A percentile compares a stretch with the other conserved stretches of the same genome.
Conservation (phyloP, 108 stramenopile genomes). For the Cyclotella distinguenda region DNA sequence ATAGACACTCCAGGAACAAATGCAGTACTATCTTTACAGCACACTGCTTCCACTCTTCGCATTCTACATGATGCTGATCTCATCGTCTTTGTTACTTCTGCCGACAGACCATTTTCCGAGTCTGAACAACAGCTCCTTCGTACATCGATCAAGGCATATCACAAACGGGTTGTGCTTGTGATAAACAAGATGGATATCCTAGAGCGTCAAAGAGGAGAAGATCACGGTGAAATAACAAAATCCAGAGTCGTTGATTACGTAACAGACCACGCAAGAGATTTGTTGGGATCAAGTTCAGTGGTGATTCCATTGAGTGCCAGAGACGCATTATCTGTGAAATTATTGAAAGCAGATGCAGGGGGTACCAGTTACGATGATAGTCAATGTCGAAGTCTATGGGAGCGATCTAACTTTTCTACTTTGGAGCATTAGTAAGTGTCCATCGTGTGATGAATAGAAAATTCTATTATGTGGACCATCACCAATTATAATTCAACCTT, state of each 20-base stretch:
- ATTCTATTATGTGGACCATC: not conserved
- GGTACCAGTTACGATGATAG: not conserved
- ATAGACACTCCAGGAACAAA: slow-evolving; percentile 90
- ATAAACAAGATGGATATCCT: slow-evolving; percentile 90
- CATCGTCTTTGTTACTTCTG: slow-evolving; percentile 82
- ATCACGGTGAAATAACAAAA: slow-evolving; percentile 65
- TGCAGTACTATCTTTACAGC: slow-evolving; percentile 63
- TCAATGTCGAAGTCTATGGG: slow-evolving; percentile 43
- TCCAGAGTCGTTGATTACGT: slow-evolving; percentile 73
- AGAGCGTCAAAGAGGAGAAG: slow-evolving; percentile 54
- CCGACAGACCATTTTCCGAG: slow-evolving; percentile 84
- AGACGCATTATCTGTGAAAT: slow-evolving; percentile 68
- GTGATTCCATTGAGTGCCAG: slow-evolving; percentile 74
- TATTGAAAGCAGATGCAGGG: slow-evolving; percentile 33
- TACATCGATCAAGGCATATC: slow-evolving; percentile 62
- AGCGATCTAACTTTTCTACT: slow-evolving; percentile 58
- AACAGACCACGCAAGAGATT: slow-evolving; percentile 63
- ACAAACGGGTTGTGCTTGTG: slow-evolving; percentile 74
- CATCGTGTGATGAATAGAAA: not conserved
- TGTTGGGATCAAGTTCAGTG: slow-evolving; percentile 69
- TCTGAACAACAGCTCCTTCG: slow-evolving; percentile 60
- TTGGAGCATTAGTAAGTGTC: slow-evolving; percentile 59
- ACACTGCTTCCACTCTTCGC: slow-evolving; percentile 65
- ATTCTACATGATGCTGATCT: slow-evolving; percentile 80
- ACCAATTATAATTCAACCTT: not conserved